Conservation (phyloP, 2,329 filamentous ascomycete species). For the Aspergillus ochraceus region DNA sequence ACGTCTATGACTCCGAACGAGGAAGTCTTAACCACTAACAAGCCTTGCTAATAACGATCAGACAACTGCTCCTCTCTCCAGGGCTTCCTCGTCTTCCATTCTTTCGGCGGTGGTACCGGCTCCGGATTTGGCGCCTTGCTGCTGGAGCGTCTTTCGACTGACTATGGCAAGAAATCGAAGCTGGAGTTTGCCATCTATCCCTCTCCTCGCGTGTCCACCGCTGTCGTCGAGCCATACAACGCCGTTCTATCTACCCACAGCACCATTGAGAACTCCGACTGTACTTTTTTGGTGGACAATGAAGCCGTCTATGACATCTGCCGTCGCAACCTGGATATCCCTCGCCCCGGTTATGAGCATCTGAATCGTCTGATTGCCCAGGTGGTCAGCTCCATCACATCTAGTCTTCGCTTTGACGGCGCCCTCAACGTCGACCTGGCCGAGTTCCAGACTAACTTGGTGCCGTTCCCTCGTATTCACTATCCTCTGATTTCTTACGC, state of each 20-base stretch:
- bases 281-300: slow-evolving; percentile 68
- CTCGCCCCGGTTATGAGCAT: slow-evolving; percentile 64
- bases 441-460: slow-evolving; percentile 70
- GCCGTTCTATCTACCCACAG: slow-evolving; percentile 57
- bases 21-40: slow-evolving; percentile 14
- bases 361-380: slow-evolving; percentile 67
- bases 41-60: slow-evolving; percentile 28
- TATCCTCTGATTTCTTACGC: slow-evolving; percentile 67
- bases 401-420: slow-evolving; percentile 64
- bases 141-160: slow-evolving; percentile 62
- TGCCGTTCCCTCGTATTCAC: slow-evolving; percentile 67
- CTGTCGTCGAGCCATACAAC: slow-evolving; percentile 70
- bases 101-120: slow-evolving; percentile 67
- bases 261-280: slow-evolving; percentile 68
- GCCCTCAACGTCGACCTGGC: slow-evolving; percentile 68
- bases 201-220: slow-evolving; percentile 62
- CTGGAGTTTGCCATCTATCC: slow-evolving; percentile 68
- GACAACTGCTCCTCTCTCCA: slow-evolving; percentile 67
- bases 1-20: slow-evolving; percentile 17
- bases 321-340: slow-evolving; percentile 63
- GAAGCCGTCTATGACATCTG: slow-evolving; percentile 70
- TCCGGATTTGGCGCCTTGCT: slow-evolving; percentile 67
- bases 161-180: slow-evolving; percentile 69
- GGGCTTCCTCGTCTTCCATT: slow-evolving; percentile 69
- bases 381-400: slow-evolving; percentile 67